Evolutionary conservation across 2,329 filamentous ascomycete species (phyloP).

Genomic region (Penicillium occitanis): DNA sequence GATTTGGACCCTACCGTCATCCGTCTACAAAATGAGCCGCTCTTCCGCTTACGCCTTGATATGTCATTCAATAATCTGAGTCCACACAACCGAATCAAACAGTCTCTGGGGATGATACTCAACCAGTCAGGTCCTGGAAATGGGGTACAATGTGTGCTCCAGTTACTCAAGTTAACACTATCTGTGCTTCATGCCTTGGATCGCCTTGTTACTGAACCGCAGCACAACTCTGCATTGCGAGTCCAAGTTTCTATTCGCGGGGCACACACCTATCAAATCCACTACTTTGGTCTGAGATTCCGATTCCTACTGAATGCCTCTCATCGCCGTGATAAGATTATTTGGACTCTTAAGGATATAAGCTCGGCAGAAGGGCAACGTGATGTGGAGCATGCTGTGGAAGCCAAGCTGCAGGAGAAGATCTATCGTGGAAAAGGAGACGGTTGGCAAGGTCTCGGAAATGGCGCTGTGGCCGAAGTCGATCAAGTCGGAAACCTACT

Average conservation of each 20-base stretch:
- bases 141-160: constrained; percentile 33
- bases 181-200: constrained; percentile 42
- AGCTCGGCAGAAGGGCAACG: constrained; percentile 23
- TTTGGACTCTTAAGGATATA: constrained; percentile 40
- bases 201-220: constrained; percentile 32
- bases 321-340: constrained; percentile 29
- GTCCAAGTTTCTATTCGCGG: constrained; percentile 38
- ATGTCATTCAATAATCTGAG: constrained; percentile 38
- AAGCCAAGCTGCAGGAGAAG: constrained; percentile 31
- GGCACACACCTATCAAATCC: constrained; percentile 37
- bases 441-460: constrained; percentile 43
- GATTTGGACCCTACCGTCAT: constrained; percentile 28
- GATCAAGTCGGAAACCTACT: constrained; percentile 37
- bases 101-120: constrained; percentile 38
- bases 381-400: constrained; percentile 25
- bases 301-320: constrained; percentile 35
- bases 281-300: constrained; percentile 36
- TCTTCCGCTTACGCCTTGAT: constrained; percentile 33
- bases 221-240: constrained; percentile 26
- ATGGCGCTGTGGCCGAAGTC: constrained; percentile 37
- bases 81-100: constrained; percentile 44
- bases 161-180: constrained; percentile 37
- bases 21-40: constrained; percentile 26
- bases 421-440: constrained; percentile 39
- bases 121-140: constrained; percentile 34